Evolutionary conservation across 345 rosid species (phyloP).

Genomic region (Lenwebbia sp.): DNA sequence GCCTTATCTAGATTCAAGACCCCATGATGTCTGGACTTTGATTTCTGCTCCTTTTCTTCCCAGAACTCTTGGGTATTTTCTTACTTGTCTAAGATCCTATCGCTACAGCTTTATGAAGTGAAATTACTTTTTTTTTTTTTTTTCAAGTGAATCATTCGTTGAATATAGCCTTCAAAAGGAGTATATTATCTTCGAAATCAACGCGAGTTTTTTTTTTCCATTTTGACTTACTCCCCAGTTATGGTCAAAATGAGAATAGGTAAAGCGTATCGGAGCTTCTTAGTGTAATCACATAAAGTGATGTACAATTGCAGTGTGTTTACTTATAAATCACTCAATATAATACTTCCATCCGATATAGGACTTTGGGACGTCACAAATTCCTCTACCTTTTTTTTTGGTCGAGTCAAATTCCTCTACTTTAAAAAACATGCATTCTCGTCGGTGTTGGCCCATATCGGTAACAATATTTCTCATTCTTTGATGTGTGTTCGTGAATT

Average conservation of each 20-base stretch:
- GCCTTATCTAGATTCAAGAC: background rate
- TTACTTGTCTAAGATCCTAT: background rate
- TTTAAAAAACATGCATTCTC: background rate
- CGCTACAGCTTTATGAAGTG: background rate
- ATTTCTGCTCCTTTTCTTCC: background rate
- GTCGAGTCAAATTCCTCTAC: background rate
- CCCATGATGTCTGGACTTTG: background rate
- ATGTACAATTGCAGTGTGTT: background rate
- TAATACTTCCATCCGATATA: background rate
- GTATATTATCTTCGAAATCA: background rate
- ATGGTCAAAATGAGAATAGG: background rate
- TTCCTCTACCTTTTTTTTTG: background rate
- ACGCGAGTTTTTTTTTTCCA: background rate
- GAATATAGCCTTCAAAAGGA: background rate
- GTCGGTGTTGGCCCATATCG: background rate
- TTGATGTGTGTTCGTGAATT: background rate
- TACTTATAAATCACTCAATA: background rate
- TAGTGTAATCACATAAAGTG: background rate
- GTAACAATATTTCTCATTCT: background rate
- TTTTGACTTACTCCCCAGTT: background rate
- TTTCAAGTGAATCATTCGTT: background rate
- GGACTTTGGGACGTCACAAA: background rate
- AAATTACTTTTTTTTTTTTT: background rate
- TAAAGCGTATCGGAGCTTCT: background rate
- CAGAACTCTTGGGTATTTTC: background rate